Conservation (phyloP, 306 rosid species). For the Crataegus laevigata region DNA sequence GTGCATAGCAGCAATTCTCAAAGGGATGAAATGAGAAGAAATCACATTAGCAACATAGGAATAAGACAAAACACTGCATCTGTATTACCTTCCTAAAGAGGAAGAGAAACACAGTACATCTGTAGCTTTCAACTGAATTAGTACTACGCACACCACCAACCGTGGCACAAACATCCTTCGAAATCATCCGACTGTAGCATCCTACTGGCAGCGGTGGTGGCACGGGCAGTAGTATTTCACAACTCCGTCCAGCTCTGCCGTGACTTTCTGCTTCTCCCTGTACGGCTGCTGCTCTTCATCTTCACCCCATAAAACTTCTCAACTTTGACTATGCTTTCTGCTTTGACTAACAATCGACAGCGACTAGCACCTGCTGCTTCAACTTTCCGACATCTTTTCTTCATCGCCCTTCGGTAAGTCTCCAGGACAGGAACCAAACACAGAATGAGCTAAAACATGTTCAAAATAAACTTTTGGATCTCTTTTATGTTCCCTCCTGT, state of each 20-base stretch:
- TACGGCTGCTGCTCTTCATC: not conserved
- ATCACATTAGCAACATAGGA: no score
- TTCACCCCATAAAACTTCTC: not conserved
- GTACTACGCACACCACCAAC: not conserved
- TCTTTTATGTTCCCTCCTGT: not conserved
- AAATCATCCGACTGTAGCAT: no score
- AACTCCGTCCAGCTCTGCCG: not conserved
- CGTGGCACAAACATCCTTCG: not conserved
- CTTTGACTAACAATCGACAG: not conserved
- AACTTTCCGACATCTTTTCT: not conserved
- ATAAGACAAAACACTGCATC: not conserved
- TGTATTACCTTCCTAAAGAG: not conserved
- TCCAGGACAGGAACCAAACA: not conserved
- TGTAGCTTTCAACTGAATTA: not conserved
- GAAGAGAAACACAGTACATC: not conserved
- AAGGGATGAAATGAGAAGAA: no score
- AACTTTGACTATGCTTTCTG: not conserved
- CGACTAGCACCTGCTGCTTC: not conserved
- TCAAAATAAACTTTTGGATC: not conserved
- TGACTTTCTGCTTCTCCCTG: not conserved
- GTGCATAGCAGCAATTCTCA: no score
- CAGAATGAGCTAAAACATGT: not conserved
- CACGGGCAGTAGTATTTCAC: no score
- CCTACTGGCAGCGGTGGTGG: no score
- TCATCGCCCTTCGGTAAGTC: not conserved